Percentiles rank a stretch among this genome's conserved stretches.
Conservation (phyloP, 2,329 filamentous ascomycete species). For the Epichloe coenophiala region DNA sequence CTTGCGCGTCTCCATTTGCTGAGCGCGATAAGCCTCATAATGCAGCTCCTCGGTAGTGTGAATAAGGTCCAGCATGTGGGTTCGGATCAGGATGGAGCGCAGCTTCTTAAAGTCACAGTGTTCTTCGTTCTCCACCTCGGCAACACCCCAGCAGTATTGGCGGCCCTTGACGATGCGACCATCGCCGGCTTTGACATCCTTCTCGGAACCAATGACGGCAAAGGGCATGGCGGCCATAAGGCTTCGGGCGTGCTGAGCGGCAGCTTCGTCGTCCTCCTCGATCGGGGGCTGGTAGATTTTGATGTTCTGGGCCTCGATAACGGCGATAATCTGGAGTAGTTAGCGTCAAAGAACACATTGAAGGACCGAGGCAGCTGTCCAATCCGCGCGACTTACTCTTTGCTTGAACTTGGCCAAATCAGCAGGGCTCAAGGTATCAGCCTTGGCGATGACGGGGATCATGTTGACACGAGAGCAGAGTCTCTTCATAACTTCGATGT, state of each 20-base stretch:
- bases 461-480: constrained; percentile 95
- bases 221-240: constrained; percentile 97
- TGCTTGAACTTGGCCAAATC: constrained; percentile 92
- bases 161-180: constrained; percentile 96
- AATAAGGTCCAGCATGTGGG: constrained; percentile 98
- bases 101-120: constrained; percentile 99
- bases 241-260: constrained; percentile 85
- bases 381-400: constrained; percentile 47
- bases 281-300: constrained; percentile 98
- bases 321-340: constrained; percentile 62
- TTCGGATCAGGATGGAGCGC: constrained; percentile 94
- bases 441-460: constrained; percentile 97
- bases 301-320: constrained; percentile 97
- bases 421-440: constrained; percentile 85
- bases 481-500: constrained; percentile 99
- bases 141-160: constrained; percentile 98
- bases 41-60: constrained; percentile 98
- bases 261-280: constrained; percentile 96
- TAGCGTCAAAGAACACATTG: constrained; percentile 6
- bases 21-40: constrained; percentile 97
- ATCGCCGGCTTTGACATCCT: constrained; percentile 94
- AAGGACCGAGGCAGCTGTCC: not conserved
- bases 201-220: constrained; percentile 96
- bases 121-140: constrained; percentile 98
- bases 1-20: constrained; percentile 99